Evolutionary conservation across 139 green algal species (phyloP).

Genomic region (Picochlorum sp.): DNA sequence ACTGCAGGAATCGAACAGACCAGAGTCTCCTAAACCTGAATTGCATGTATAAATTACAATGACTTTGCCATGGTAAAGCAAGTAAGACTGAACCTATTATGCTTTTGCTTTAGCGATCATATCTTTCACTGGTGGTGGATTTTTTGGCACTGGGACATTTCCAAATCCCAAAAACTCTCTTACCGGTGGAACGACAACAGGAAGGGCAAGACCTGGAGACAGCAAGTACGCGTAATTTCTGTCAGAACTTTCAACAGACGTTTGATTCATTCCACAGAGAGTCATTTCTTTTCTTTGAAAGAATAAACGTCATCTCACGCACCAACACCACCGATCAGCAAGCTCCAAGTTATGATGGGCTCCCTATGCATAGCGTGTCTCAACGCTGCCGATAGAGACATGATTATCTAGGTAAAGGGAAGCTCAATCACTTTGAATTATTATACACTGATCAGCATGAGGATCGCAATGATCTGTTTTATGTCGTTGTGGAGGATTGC

Average conservation of each 20-base stretch:
- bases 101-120: slow-evolving; percentile 3
- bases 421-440: too few relatives aligned
- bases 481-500: too few relatives aligned
- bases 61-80: neutral
- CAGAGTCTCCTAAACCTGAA: neutral
- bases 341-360: slow-evolving; percentile 44
- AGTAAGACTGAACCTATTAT: neutral
- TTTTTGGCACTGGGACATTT: slow-evolving; percentile 7
- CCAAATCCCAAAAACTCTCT: slow-evolving; percentile 28
- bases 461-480: too few relatives aligned
- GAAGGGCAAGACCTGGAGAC: slow-evolving; percentile 31
- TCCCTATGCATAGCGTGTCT: slow-evolving; percentile 22
- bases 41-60: neutral
- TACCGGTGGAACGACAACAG: slow-evolving; percentile 39
- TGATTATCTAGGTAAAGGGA: neutral
- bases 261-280: neutral
- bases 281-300: neutral
- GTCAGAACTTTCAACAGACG: neutral
- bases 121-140: slow-evolving; percentile 13
- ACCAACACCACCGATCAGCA: slow-evolving; percentile 39
- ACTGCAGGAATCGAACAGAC: slow-evolving; percentile 17
- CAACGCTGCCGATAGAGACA: slow-evolving; percentile 7
- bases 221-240: too few relatives aligned
- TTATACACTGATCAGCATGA: too few relatives aligned
- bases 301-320: neutral